Evolutionary conservation across 768 basidiomycete species (phyloP), one percentile per base, ranked within the genome.

Genomic region (Dioszegia hungarica): DNA sequence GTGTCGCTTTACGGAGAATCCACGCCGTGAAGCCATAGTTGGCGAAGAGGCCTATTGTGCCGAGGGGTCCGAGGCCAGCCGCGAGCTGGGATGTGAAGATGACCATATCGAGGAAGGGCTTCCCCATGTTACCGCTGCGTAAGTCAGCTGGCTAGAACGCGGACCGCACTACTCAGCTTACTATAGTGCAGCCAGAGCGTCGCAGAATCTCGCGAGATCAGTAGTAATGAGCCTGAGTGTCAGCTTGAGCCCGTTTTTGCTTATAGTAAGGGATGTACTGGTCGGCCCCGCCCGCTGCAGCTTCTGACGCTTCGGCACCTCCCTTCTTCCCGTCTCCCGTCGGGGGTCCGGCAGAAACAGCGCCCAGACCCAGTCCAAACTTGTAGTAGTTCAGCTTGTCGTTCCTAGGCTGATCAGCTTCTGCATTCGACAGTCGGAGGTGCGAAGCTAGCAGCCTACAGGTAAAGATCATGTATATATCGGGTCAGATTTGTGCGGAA

Each of bases 51-150:
- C 92, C 78, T 1, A 85, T 55, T 0, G 88, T 90, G 2, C 93
- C 94, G n/a, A 86, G 83, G 0, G 86, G 79, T 11, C 93, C 93
- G 17, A 97, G 83, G 0, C 89, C 88, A 15, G 85, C 83, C 0
- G 90, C 86, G 11, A 97, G 83, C 68, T 97, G 93, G 8, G 86
- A 86, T 0, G 91, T 94, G 79, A 97, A 98, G 44, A 98, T 84
- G 24, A 92, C 75, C 39, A 95, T 79, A 73, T 97, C 93, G 17
- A 97, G 83, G 0, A 87, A 83, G 0, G 94, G 93, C 71, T 98
- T 98, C 60, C 93, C 84, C 33, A 95, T 72, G 73, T 98, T 98
- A 5, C 93, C 92, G 69, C 91, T 93, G 62, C 17, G 15, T n/a
- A 27, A 41, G 40, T 22, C 36, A 57, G 47, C 46, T 12, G 5